Base-by-base conservation (phyloP, 768 basidiomycete species). In the Suillus occidentalis region DNA sequence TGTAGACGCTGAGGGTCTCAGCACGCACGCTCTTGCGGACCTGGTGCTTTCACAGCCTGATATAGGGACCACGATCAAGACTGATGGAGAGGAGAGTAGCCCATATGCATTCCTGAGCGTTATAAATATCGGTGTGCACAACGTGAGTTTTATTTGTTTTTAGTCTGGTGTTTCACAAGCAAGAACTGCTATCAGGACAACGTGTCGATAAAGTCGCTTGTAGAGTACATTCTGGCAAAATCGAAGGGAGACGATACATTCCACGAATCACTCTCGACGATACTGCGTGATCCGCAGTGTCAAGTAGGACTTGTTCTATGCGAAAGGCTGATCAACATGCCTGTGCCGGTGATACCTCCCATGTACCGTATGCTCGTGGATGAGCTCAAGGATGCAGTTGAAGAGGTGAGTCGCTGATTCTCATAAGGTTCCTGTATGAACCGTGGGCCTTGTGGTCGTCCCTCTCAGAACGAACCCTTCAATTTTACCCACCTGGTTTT, bases 311-410 rank as follows among this genome's bases (percentile, higher is more conserved):
- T 97, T 20, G 83, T 98, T 10, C 81, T 99, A 68, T 91, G 89
- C 67, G 94, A 97, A 75, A 84, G 97, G 0, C 81, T 99, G 60
- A 83, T 97, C 68, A 99, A 99, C 75, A 96, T 99, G 89, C 97
- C 97, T 0, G 90, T 95, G 16, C 94, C 98, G 70, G 87, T 95
- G 42, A 84, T 96, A 10, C 91, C 95, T 6, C 95, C 94, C 1
- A 90, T 97, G 89, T 98, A 96, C 76, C 83, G 83, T 52, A 95
- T 98, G 91, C 82, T 99, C 28, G 78, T 81, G 0, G 88, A 92
- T 56, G 97, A 99, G 75, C 80, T 97, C n/a, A 80, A 87, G 43
- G 87, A 83, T 79, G 92, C 91, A 4, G 76, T 85, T 43, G 81
- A 84, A 58, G 87, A 89, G 59, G 92, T 90, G 64, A 61, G 86